These are phyloP conservation scores for Botrytis aclada DNA, from an alignment of 2,329 filamentous ascomycete species.

Conservation along the genomic window DNA sequence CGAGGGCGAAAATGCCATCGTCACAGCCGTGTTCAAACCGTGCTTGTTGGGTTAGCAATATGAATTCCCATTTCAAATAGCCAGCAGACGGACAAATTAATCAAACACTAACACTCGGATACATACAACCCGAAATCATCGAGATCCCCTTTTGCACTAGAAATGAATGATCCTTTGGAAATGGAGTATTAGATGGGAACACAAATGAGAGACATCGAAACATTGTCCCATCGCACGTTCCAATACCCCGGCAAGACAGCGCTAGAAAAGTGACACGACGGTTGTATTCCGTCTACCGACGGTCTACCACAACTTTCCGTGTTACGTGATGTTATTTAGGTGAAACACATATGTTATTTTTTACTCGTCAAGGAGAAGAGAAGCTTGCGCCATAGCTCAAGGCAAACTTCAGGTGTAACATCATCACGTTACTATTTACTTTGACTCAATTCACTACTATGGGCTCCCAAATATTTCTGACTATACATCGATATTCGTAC, in stretches of 20 bases:
- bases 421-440: neutral
- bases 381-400: neutral
- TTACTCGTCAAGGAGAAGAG: neutral
- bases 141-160: neutral
- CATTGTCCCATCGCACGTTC: neutral
- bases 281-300: neutral
- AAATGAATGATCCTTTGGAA: neutral
- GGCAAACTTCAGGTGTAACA: neutral
- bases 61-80: neutral
- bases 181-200: neutral
- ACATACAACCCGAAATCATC: neutral
- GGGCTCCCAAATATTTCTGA: neutral
- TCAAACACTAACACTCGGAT: neutral
- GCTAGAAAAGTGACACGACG: neutral
- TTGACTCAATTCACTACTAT: too few relatives aligned
- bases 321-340: neutral
- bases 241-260: neutral
- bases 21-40: neutral
- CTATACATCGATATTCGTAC: neutral
- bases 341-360: neutral
- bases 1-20: neutral
- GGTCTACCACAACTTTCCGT: neutral
- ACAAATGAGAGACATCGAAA: slow-evolving; percentile 1
- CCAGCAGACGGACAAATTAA: neutral
- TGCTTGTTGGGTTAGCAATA: neutral